These are phyloP conservation scores for Fusarium temperatum DNA, from an alignment of 2,329 filamentous ascomycete genomes.

Conservation along the genomic window DNA sequence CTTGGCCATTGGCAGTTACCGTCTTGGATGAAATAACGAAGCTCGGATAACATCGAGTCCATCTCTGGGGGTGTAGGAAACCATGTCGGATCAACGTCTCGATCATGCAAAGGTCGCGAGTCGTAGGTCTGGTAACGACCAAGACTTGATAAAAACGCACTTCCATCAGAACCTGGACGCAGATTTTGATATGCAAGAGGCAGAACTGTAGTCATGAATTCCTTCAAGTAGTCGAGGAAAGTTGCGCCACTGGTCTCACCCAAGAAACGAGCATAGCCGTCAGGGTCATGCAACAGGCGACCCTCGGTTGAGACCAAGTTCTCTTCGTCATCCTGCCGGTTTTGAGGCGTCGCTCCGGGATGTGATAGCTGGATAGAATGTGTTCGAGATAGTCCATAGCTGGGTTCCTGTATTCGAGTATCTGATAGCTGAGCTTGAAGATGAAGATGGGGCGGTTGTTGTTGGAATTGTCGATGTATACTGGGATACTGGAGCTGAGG, in stretches of 20 bases:
- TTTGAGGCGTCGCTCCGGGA: neutral
- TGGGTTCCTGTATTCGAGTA: slow-evolving; percentile 16
- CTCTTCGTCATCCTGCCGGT: slow-evolving; percentile 38
- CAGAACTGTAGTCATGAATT: slow-evolving; percentile 54
- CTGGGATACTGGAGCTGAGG: slow-evolving; percentile 27
- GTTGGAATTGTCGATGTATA: slow-evolving; percentile 22
- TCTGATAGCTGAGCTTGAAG: slow-evolving; percentile 11
- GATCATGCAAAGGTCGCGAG: slow-evolving; percentile 51
- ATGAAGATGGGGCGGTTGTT: slow-evolving; percentile 3
- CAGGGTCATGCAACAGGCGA: slow-evolving; percentile 54
- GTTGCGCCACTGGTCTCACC: slow-evolving; percentile 61
- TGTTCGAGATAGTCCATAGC: slow-evolving; percentile 6
- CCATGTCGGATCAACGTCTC: slow-evolving; percentile 51
- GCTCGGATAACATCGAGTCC: slow-evolving; percentile 49
- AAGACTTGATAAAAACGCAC: slow-evolving; percentile 51
- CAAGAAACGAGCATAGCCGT: slow-evolving; percentile 56
- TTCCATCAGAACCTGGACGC: slow-evolving; percentile 35
- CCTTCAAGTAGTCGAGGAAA: slow-evolving; percentile 60
- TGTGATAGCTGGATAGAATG: slow-evolving; percentile 5
- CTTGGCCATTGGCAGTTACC: slow-evolving; percentile 52
- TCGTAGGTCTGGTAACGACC: slow-evolving; percentile 60
- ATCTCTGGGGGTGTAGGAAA: slow-evolving; percentile 52
- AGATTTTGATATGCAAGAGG: slow-evolving; percentile 45
- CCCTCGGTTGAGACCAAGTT: slow-evolving; percentile 46
- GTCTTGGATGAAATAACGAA: slow-evolving; percentile 57